These are phyloP conservation scores for Raddia distichophylla DNA, from an alignment of 176 grass and related monocot species.

Conservation along the genomic window DNA sequence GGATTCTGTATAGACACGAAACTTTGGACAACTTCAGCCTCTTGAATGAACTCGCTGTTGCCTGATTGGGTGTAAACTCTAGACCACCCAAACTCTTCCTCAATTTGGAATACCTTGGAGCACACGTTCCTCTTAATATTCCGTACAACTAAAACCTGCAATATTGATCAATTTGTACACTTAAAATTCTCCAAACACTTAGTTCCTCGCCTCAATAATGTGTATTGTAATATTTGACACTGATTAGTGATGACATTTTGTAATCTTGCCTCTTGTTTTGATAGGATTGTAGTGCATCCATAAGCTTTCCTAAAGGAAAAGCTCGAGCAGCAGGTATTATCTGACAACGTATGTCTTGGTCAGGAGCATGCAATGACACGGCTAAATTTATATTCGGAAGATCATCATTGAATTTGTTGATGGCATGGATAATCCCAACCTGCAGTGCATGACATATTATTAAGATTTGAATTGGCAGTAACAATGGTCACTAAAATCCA, in stretches of 20 bases:
- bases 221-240: slow-evolving; percentile 21
- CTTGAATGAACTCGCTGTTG: too few relatives aligned
- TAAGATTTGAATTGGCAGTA: slow-evolving; percentile 24
- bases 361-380: slow-evolving; percentile 94
- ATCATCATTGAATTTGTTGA: slow-evolving; percentile 85
- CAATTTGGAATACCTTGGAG: too few relatives aligned
- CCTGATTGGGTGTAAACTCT: too few relatives aligned
- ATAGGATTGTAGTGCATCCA: slow-evolving; percentile 74
- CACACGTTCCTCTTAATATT: too few relatives aligned
- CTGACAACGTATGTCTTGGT: slow-evolving; percentile 89
- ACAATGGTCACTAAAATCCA: background rate
- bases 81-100: too few relatives aligned
- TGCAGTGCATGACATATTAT: slow-evolving; percentile 43
- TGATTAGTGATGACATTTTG: slow-evolving; percentile 4
- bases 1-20: too few relatives aligned
- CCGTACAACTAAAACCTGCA: too few relatives aligned
- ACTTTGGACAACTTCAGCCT: too few relatives aligned
- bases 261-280: slow-evolving; percentile 78
- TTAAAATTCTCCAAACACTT: too few relatives aligned
- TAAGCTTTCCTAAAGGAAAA: slow-evolving; percentile 84
- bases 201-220: slow-evolving; percentile 31
- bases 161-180: too few relatives aligned
- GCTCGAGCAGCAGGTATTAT: slow-evolving; percentile 97
- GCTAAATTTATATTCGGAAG: slow-evolving; percentile 92
- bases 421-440: slow-evolving; percentile 89